Evolutionary conservation across 805 yeast genomes (phyloP).

Genomic region (Nakazawaea laoshanensis): DNA sequence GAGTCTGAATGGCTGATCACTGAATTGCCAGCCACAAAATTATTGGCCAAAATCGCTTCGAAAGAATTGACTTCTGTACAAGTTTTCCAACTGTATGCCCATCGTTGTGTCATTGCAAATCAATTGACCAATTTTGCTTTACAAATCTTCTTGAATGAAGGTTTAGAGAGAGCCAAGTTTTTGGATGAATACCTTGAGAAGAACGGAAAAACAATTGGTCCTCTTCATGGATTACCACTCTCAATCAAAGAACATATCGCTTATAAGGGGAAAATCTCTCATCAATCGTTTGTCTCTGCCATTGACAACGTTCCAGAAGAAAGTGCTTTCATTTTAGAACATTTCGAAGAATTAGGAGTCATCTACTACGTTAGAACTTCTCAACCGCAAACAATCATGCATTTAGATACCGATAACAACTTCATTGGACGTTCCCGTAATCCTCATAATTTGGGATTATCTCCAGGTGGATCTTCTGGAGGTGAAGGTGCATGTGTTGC

Average conservation of each 20-base stretch:
- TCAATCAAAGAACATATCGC: conserved; percentile 61
- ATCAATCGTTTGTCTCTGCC: conserved; percentile 50
- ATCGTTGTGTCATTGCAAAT: conserved; percentile 56
- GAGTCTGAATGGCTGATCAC: conserved; percentile 34
- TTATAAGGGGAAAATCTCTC: conserved; percentile 44
- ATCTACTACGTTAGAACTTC: conserved; percentile 58
- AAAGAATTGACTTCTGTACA: conserved; percentile 41
- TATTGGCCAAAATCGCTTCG: conserved; percentile 33
- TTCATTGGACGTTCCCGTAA: conserved; percentile 53
- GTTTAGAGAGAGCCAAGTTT: conserved; percentile 45
- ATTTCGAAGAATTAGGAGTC: conserved; percentile 45
- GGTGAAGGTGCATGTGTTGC: conserved; percentile 64
- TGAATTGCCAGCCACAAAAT: conserved; percentile 30
- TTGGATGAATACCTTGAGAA: conserved; percentile 42
- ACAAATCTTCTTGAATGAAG: conserved; percentile 55
- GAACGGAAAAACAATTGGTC: conserved; percentile 50
- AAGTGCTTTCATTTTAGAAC: conserved; percentile 39
- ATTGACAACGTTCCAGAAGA: conserved; percentile 37
- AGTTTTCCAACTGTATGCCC: conserved; percentile 56
- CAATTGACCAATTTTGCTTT: conserved; percentile 46
- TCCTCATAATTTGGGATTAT: conserved; percentile 45
- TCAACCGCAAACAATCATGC: conserved; percentile 67
- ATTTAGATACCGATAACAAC: conserved; percentile 53
- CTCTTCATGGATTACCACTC: conserved; percentile 62
- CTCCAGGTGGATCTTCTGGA: conserved; percentile 69